These are phyloP conservation scores for Guillardia theta DNA, from an alignment of 78 protist genomes.

Conservation along the genomic window DNA sequence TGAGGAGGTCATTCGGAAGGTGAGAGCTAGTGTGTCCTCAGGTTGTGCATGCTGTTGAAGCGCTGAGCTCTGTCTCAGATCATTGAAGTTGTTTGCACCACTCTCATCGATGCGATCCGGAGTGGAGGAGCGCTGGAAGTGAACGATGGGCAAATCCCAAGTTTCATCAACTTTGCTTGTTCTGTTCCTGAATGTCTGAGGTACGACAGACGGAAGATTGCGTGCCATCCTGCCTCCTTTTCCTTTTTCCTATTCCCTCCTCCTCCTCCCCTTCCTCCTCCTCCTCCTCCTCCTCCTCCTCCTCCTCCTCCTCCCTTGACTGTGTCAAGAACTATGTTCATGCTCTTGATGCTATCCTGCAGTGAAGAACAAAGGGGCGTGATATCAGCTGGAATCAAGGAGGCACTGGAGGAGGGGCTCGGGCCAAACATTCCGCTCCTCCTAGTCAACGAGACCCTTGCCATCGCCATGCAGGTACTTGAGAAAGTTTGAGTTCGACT, in stretches of 20 bases:
- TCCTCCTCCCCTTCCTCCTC: too few species aligned
- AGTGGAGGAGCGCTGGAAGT: background rate
- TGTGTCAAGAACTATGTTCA: too few species aligned
- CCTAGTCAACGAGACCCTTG: background rate
- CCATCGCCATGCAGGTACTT: conserved; percentile 11
- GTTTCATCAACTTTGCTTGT: background rate
- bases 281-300: too few species aligned
- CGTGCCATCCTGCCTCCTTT: too few species aligned
- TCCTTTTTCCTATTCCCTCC: too few species aligned
- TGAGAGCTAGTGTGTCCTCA: too few species aligned
- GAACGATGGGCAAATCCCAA: background rate
- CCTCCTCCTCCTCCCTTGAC: too few species aligned
- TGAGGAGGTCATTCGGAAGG: background rate
- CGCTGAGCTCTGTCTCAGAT: too few species aligned
- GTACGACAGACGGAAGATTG: too few species aligned
- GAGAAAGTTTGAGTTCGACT: too few species aligned
- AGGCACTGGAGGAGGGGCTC: background rate
- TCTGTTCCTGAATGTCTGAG: background rate
- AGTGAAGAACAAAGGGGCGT: background rate
- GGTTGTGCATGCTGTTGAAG: too few species aligned
- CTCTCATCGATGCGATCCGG: background rate
- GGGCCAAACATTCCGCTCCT: background rate
- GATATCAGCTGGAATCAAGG: background rate
- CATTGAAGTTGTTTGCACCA: background rate
- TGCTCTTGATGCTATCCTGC: too few species aligned